A percentile compares a stretch with the other conserved stretches of the same genome.
Evolutionary conservation across 192 early-diverging fungal genomes (phyloP).

Genomic region (Coemansia biformis): DNA sequence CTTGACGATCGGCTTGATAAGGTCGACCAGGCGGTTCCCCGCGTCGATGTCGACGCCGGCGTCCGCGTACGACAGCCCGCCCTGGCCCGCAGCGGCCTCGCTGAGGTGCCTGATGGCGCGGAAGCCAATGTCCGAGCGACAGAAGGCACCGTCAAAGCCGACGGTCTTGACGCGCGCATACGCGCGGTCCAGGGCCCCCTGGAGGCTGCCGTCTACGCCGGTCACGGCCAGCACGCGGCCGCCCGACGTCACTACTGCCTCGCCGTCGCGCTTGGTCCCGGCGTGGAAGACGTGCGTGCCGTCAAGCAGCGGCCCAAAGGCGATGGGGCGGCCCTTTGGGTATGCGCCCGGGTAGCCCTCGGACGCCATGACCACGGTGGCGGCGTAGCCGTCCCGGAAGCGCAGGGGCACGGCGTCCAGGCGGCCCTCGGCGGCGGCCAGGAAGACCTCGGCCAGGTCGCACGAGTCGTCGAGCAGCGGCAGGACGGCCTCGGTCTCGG

Average conservation of each 20-base stretch:
- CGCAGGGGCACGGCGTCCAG: conserved; percentile 78
- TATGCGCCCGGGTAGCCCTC: conserved; percentile 90
- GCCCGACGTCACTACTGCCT: conserved; percentile 74
- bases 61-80: conserved; percentile 83
- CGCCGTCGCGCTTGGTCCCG: conserved; percentile 63
- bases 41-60: conserved; percentile 97
- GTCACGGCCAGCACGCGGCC: conserved; percentile 95
- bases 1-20: conserved; percentile 93
- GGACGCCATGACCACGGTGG: conserved; percentile 89
- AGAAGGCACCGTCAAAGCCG: conserved; percentile 84
- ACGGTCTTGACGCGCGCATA: conserved; percentile 62
- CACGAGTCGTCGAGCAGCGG: conserved; percentile 79
- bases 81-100: conserved; percentile 24
- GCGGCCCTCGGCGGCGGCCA: conserved; percentile 83
- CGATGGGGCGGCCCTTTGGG: conserved; percentile 73
- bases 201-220: conserved; percentile 66
- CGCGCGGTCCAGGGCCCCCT: conserved; percentile 72
- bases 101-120: conserved; percentile 54
- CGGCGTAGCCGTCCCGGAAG: conserved; percentile 72
- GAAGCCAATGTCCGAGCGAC: conserved; percentile 90
- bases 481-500: conserved; percentile 93
- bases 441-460: conserved; percentile 81
- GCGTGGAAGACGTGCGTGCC: conserved; percentile 82
- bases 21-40: conserved; percentile 89
- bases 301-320: conserved; percentile 47